Conservation (phyloP, 202 grass and related monocot genomes). For the Hordeum pubiflorum region DNA sequence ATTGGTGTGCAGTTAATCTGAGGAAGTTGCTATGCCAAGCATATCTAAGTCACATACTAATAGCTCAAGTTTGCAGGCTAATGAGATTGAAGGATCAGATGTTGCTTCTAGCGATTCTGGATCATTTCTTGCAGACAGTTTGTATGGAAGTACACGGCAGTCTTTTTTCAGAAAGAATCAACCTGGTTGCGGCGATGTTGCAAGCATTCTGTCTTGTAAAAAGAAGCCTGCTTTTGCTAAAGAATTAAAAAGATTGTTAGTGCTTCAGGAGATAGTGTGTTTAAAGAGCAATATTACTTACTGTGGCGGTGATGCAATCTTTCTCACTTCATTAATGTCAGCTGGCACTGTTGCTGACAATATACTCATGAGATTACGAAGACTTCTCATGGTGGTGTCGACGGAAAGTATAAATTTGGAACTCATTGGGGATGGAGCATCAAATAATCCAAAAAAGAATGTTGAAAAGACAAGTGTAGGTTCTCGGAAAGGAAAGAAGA, state of each 20-base stretch:
- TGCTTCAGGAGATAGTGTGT: constrained; percentile 61
- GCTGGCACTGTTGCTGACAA: constrained; percentile 57
- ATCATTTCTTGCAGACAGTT: constrained; percentile 27
- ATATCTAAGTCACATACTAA: constrained; percentile 39
- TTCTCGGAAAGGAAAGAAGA: constrained; percentile 86
- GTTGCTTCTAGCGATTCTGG: constrained; percentile 38
- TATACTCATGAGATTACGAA: constrained; percentile 58
- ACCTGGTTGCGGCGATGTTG: constrained; percentile 32
- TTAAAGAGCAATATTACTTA: constrained; percentile 49
- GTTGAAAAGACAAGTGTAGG: constrained; percentile 34
- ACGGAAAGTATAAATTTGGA: constrained; percentile 76
- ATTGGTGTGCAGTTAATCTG: constrained; percentile 5
- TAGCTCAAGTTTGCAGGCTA: constrained; percentile 69
- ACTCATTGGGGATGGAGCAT: constrained; percentile 67
- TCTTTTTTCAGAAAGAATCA: constrained; percentile 60
- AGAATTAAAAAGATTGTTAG: constrained; percentile 51
- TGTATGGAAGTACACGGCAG: constrained; percentile 41
- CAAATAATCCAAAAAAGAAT: constrained; percentile 36
- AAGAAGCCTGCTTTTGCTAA: constrained; percentile 36
- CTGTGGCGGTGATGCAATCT: constrained; percentile 39
- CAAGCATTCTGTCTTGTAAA: constrained; percentile 42
- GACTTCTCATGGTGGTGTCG: constrained; percentile 67
- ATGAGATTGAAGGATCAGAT: constrained; percentile 61
- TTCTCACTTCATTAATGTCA: constrained; percentile 74
- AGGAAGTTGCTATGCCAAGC: constrained; percentile 26